A percentile compares a stretch with the other conserved stretches of the same genome.
phyloP scores from a whole-genome alignment of 305 asterid species.

The Nicotiana rustica region DNA sequence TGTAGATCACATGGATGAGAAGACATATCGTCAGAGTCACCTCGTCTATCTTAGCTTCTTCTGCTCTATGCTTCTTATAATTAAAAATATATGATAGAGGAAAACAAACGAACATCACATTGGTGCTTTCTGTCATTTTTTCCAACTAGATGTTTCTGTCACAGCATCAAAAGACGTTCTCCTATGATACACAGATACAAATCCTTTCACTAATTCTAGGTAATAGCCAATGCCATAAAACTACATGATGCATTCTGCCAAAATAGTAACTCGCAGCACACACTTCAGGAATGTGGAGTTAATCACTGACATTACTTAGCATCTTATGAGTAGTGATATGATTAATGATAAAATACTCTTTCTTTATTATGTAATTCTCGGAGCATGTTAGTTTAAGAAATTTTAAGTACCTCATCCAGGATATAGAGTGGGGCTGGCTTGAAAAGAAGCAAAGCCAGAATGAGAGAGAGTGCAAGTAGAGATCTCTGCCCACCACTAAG shows the following conservation, averaged over 20 bases:
- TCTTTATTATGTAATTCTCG: not conserved
- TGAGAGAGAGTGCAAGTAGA: conserved; percentile 90
- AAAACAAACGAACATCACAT: not conserved
- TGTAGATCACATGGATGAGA: conserved; percentile 20
- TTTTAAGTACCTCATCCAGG: conserved; percentile 82
- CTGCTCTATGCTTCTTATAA: not conserved
- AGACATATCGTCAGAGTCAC: conserved; percentile 1
- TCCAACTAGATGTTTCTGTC: not conserved
- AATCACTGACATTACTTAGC: conserved; percentile 4
- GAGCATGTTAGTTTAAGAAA: conserved; percentile 19
- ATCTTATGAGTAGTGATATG: conserved; percentile 1
- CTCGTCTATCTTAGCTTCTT: conserved; percentile 15
- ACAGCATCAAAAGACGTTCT: conserved; percentile 2
- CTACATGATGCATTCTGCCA: conserved; percentile 16
- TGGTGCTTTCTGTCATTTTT: not conserved
- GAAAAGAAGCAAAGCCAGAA: conserved; percentile 93
- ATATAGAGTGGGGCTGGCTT: conserved; percentile 98
- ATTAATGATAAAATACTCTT: conserved; percentile 15
- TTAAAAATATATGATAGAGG: not conserved
- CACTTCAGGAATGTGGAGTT: not conserved
- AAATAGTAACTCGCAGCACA: not conserved
- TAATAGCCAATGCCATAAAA: conserved; percentile 6
- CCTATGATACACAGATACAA: not conserved
- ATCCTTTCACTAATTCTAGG: not conserved
- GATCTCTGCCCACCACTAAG: conserved; percentile 99